These are phyloP conservation scores for Mycena vulgaris DNA, from an alignment of 768 basidiomycete species.

Conservation along the genomic window DNA sequence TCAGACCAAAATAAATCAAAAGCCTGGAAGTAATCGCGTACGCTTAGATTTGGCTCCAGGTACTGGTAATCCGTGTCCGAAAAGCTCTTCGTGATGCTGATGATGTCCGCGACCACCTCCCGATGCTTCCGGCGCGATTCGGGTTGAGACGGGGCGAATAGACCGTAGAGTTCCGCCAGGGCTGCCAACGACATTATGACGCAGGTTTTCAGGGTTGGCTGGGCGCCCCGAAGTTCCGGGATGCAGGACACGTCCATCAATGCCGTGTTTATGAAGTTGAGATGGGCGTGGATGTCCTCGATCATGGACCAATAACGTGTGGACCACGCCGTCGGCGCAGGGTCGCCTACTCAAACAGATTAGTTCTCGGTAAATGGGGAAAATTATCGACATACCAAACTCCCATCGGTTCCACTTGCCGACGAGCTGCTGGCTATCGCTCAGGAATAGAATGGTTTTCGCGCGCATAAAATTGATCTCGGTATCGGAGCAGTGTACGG, in stretches of 20 bases:
- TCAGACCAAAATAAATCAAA: background rate
- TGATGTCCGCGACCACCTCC: constrained; percentile 23
- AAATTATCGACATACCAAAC: constrained; percentile 1
- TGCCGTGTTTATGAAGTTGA: constrained; percentile 23
- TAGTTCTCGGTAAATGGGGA: background rate
- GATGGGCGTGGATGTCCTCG: constrained; percentile 23
- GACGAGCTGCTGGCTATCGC: constrained; percentile 25
- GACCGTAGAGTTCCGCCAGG: constrained; percentile 15
- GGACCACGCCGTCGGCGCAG: constrained; percentile 25
- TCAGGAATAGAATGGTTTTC: constrained; percentile 25
- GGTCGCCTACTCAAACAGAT: background rate
- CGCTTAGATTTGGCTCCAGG: constrained; percentile 17
- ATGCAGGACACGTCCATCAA: constrained; percentile 28
- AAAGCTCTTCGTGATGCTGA: constrained; percentile 11
- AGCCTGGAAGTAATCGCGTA: background rate
- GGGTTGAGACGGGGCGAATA: constrained; percentile 23
- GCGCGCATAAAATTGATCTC: constrained; percentile 30
- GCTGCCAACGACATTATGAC: constrained; percentile 7
- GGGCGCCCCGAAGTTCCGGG: constrained; percentile 13
- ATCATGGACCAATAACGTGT: constrained; percentile 27
- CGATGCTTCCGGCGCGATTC: constrained; percentile 15
- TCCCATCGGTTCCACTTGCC: constrained; percentile 25
- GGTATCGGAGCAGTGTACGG: constrained; percentile 16
- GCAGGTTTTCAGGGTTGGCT: constrained; percentile 12
- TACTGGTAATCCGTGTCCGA: constrained; percentile 22